Conservation (phyloP, 2,329 filamentous ascomycete species). For the Madurella fahalii region DNA sequence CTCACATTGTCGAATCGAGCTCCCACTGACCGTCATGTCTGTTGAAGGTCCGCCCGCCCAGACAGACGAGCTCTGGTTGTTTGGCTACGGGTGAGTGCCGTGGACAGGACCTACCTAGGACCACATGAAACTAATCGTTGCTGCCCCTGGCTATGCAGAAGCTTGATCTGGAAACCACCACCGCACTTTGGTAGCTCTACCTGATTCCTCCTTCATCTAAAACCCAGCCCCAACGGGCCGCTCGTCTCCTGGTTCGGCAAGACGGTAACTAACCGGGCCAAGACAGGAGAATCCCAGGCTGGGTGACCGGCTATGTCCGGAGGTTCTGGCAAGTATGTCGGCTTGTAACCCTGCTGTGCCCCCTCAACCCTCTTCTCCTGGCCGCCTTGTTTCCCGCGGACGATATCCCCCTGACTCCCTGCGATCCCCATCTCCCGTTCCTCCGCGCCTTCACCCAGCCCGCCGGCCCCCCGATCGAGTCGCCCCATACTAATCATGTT, state of each 20-base stretch:
- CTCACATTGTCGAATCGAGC: neutral
- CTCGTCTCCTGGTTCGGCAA: slow-evolving; percentile 9
- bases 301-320: slow-evolving; percentile 88
- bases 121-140: slow-evolving; percentile 4
- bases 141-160: slow-evolving; percentile 49
- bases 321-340: slow-evolving; percentile 88
- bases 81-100: slow-evolving; percentile 76
- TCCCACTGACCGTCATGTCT: slow-evolving; percentile 33
- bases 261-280: slow-evolving; percentile 19
- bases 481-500: slow-evolving; percentile 14
- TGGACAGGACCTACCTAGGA: neutral
- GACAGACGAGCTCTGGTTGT: slow-evolving; percentile 81
- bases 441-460: neutral
- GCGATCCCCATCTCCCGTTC: neutral
- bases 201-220: slow-evolving; percentile 5
- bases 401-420: neutral
- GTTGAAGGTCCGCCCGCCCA: slow-evolving; percentile 29
- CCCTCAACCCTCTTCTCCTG: neutral
- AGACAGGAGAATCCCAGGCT: slow-evolving; percentile 85
- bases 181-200: slow-evolving; percentile 75
- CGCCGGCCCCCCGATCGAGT: neutral
- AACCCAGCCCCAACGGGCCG: slow-evolving; percentile 3
- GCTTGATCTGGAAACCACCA: slow-evolving; percentile 96
- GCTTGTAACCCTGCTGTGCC: slow-evolving; percentile 2
- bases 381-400: neutral